Evolutionary conservation across 2,329 filamentous ascomycete genomes (phyloP), one percentile per base, ranked within the genome.

Genomic region (Curvularia sp.): DNA sequence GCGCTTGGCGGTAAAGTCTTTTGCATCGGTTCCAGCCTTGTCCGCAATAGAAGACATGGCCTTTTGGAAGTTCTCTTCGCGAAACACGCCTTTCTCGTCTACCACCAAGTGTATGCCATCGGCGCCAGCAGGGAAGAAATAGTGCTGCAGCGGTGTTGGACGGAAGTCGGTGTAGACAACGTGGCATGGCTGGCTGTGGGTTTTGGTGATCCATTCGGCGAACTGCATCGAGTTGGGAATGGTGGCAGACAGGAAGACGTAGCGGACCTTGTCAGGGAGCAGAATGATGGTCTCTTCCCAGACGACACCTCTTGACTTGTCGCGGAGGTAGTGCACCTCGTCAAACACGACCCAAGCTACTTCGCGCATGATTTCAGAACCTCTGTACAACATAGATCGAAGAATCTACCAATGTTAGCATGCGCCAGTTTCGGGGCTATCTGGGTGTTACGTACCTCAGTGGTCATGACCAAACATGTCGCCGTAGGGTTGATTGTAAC

Each of bases 201-300:
- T 98, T 81, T 98, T 98, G 69, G 91, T 93, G 71, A 99, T 96
- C 95, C 95, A 99, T 78, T 99, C 94, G 68, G 95, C 95, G 71
- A 99, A 99, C 78, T 99, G 95, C 86, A 98, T 97, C 52, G 95
- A 93, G 75, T 99, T 99, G 54, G 95, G 95, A 63, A 99, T 99
- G 1, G 96, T 99, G 63, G 95, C 95, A 31, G 96, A 99, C 60
- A 99, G 82, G 79, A 99, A 99, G 55, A 99, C 96, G 74, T 98
- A 99, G 80, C 93, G 91, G 67, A 99, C 96, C 84, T 99, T 98
- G 82, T 99, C 95, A 4, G 95, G 95, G 30, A 99, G 84, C 66
- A 99, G 85, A 72, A 99, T 99, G 74, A 99, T 98, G 39, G 95
- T 98, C 82, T 99, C 95, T 78, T 99, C 95, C 95, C 95, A 99